phyloP scores from a whole-genome alignment of 495 filamentous ascomycete species.

The Aspergillus funiculosus region DNA sequence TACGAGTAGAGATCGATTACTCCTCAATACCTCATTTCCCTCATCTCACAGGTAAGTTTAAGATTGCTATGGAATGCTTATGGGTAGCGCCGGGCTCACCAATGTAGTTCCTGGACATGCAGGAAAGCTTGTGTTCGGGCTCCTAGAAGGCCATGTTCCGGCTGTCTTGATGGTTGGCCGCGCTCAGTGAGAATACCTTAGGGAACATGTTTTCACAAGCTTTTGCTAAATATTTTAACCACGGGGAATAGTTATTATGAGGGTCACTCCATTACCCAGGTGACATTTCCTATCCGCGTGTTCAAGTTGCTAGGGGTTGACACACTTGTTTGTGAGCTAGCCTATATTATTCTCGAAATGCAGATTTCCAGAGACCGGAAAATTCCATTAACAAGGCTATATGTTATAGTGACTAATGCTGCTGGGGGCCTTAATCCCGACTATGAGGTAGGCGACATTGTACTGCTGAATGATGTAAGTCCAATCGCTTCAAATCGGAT shows the following conservation, averaged over 20 bases:
- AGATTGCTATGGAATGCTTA: neutral
- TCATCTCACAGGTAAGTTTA: constrained; percentile 52
- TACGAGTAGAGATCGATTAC: constrained; percentile 56
- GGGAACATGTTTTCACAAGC: neutral
- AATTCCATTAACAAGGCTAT: constrained; percentile 34
- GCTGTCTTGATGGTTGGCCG: constrained; percentile 69
- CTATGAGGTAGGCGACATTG: constrained; percentile 67
- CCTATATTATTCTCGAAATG: constrained; percentile 7
- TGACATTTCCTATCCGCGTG: constrained; percentile 66
- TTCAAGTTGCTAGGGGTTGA: constrained; percentile 63
- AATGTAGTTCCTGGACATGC: constrained; percentile 64
- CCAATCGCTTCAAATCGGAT: neutral
- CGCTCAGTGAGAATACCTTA: constrained; percentile 55
- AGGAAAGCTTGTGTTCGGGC: constrained; percentile 67
- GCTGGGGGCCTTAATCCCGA: constrained; percentile 66
- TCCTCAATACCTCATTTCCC: constrained; percentile 61
- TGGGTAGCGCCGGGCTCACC: too few relatives aligned
- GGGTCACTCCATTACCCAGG: constrained; percentile 61
- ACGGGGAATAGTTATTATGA: constrained; percentile 73
- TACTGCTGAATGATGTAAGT: constrained; percentile 64
- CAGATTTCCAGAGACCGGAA: neutral
- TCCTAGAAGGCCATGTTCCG: constrained; percentile 51
- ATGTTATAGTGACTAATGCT: constrained; percentile 65
- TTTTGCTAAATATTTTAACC: neutral
- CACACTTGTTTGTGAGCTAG: constrained; percentile 52